Percentiles rank a stretch among this genome's conserved stretches.
phyloP scores from a whole-genome alignment of 768 basidiomycete species.

The Boletus eberwhitei region DNA sequence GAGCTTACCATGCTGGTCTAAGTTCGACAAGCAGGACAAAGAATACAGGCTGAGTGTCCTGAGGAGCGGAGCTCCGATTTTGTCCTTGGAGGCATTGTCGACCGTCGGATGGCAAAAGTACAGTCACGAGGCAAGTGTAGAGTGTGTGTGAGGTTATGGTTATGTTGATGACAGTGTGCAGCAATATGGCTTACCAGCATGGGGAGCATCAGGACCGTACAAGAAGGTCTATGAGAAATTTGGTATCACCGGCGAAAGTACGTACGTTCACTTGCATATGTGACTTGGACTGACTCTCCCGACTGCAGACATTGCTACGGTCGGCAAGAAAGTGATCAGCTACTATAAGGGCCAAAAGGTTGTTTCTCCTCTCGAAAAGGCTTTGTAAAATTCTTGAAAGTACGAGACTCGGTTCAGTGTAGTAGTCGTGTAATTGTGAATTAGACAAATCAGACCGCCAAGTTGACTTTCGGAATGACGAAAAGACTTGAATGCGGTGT shows the following conservation, averaged over 20 bases:
- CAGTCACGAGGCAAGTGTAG: conserved; percentile 66
- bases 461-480: not conserved
- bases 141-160: not conserved
- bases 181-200: conserved; percentile 71
- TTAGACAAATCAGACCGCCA: conserved; percentile 1
- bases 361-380: conserved; percentile 74
- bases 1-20: conserved; percentile 85
- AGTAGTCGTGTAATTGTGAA: conserved; percentile 13
- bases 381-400: conserved; percentile 39
- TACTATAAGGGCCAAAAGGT: conserved; percentile 80
- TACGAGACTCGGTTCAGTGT: conserved; percentile 8
- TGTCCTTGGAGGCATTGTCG: conserved; percentile 83
- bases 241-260: conserved; percentile 75
- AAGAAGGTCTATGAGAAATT: conserved; percentile 90
- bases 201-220: conserved; percentile 91
- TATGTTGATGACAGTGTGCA: conserved; percentile 21
- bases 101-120: conserved; percentile 88
- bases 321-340: conserved; percentile 81
- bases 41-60: conserved; percentile 83
- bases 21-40: conserved; percentile 78
- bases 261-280: conserved; percentile 25
- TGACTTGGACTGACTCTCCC: conserved; percentile 6
- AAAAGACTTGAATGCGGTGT: not conserved
- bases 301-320: conserved; percentile 62
- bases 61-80: conserved; percentile 83